Conservation (phyloP, 73 alveolate species). For the Blepharisma japonicum region DNA sequence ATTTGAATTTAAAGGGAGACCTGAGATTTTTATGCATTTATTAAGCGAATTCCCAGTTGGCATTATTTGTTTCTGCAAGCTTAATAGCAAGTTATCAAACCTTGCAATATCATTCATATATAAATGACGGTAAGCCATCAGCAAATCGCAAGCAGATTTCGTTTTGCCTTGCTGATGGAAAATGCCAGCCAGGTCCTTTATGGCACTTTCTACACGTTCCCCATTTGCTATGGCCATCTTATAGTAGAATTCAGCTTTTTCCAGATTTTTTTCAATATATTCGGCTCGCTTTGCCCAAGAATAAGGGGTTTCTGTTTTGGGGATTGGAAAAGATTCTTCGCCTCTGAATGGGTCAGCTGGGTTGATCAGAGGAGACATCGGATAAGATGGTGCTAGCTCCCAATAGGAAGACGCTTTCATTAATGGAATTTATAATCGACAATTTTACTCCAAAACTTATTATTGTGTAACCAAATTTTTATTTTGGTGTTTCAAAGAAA, state of each 20-base stretch:
- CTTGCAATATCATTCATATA: background rate
- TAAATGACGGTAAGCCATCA: background rate
- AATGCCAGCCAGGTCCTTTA: conserved; percentile 24
- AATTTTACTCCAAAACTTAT: too few species aligned
- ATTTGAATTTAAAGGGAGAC: background rate
- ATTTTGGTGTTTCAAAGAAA: too few species aligned
- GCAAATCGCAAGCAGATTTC: background rate
- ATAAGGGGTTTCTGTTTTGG: conserved; percentile 3
- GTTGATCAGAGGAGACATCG: too few species aligned
- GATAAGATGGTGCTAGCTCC: too few species aligned
- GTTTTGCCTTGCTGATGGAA: background rate
- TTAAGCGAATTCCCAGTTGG: conserved; percentile 11
- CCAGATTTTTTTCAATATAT: conserved; percentile 19
- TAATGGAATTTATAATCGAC: too few species aligned
- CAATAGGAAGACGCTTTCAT: too few species aligned
- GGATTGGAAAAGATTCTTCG: background rate
- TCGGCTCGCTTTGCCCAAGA: conserved; percentile 6
- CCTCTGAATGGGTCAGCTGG: background rate
- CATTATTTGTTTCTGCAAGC: background rate
- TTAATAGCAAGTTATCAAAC: background rate
- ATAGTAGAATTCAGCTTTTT: conserved; percentile 15
- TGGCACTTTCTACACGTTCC: conserved; percentile 24
- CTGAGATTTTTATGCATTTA: conserved; percentile 10
- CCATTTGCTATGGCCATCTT: background rate
- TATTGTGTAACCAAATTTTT: too few species aligned